A percentile compares a stretch with the other conserved stretches of the same genome.
phyloP scores from a whole-genome alignment of 2,329 filamentous ascomycete genomes.

The Sporothrix luriei region DNA sequence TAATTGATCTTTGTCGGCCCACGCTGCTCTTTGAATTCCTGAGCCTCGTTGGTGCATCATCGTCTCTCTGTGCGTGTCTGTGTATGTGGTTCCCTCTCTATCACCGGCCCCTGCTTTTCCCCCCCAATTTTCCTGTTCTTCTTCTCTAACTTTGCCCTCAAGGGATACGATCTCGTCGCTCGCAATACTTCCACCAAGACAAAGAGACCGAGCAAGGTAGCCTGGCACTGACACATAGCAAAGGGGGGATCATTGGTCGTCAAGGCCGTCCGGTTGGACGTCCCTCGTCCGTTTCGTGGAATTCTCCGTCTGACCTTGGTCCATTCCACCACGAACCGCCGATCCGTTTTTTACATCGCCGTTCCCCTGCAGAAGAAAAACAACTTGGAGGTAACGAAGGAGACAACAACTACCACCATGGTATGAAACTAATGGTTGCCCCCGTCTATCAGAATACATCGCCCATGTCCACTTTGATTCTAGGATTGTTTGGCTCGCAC shows the following conservation, averaged over 20 bases:
- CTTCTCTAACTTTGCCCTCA: conserved; percentile 2
- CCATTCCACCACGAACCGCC: conserved; percentile 20
- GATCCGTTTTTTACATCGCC: conserved; percentile 27
- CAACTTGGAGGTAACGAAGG: background rate
- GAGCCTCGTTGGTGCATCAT: background rate
- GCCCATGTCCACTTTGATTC: background rate
- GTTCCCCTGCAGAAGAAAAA: background rate
- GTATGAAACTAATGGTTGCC: conserved; percentile 1
- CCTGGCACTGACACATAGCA: conserved; percentile 17
- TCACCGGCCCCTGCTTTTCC: background rate
- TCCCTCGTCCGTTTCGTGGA: background rate
- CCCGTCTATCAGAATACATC: conserved; percentile 2
- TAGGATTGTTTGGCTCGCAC: background rate
- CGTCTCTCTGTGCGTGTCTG: background rate
- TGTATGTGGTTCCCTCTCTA: background rate
- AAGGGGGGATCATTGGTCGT: conserved; percentile 3
- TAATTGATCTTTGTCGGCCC: conserved; percentile 8
- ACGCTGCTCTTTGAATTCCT: background rate
- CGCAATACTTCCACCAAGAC: conserved; percentile 15
- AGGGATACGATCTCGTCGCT: conserved; percentile 18
- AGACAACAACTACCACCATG: background rate
- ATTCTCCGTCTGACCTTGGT: background rate
- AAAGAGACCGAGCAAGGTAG: conserved; percentile 13
- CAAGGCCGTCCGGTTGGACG: background rate
- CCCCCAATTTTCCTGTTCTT: conserved; percentile 1